These are phyloP conservation scores for Phytophthora vignae DNA, from an alignment of 352 stramenopile genomes.

Conservation along the genomic window DNA sequence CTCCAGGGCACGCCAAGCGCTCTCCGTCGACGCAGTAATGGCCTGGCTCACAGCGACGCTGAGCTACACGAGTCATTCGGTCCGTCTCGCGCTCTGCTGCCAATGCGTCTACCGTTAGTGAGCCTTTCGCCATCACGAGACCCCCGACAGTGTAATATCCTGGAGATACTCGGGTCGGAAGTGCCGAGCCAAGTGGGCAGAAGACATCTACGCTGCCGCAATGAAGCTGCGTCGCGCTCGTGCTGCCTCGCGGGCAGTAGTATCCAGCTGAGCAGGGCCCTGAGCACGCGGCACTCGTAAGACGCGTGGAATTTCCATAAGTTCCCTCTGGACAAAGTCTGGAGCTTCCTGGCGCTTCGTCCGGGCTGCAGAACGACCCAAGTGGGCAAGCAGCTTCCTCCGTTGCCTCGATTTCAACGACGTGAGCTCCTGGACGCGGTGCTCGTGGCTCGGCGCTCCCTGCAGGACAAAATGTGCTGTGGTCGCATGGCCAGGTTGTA, in stretches of 20 bases:
- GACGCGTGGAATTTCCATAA: conserved; percentile 57
- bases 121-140: conserved; percentile 9
- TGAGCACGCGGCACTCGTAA: conserved; percentile 54
- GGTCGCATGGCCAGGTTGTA: conserved; percentile 47
- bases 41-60: conserved; percentile 66
- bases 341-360: conserved; percentile 34
- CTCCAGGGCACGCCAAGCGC: conserved; percentile 53
- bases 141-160: conserved; percentile 59
- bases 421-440: conserved; percentile 36
- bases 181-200: conserved; percentile 54
- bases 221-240: conserved; percentile 37
- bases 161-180: conserved; percentile 39
- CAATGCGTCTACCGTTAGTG: conserved; percentile 18
- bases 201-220: conserved; percentile 53
- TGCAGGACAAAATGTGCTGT: conserved; percentile 26
- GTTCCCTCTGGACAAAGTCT: conserved; percentile 65
- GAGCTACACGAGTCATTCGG: conserved; percentile 38
- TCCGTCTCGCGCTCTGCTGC: conserved; percentile 12
- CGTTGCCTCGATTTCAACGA: conserved; percentile 25
- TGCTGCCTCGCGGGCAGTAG: conserved; percentile 66
- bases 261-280: conserved; percentile 62
- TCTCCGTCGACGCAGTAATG: conserved; percentile 61
- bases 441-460: conserved; percentile 34
- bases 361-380: conserved; percentile 60
- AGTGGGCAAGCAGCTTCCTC: conserved; percentile 41